These are phyloP conservation scores for Leccinum disarticulatum DNA, from an alignment of 768 basidiomycete genomes.

Conservation along the genomic window DNA sequence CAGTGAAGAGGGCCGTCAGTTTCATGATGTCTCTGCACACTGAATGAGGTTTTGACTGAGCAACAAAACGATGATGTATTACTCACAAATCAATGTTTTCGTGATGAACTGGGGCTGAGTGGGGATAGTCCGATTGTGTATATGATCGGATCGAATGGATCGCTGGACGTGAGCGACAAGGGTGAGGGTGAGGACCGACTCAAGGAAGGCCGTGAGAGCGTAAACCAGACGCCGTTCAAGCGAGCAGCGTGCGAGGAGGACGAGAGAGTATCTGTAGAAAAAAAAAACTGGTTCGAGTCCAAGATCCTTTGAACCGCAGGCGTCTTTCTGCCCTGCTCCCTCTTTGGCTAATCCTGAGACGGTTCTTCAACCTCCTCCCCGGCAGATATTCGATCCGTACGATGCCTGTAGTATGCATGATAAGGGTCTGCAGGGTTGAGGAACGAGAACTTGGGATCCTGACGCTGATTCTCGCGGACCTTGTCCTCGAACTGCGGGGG, in stretches of 20 bases:
- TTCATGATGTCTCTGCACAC: too few species aligned
- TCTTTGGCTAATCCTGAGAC: constrained; percentile 30
- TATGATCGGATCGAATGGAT: constrained; percentile 22
- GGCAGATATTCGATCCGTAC: constrained; percentile 77
- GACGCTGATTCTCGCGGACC: constrained; percentile 93
- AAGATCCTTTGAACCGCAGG: too few species aligned
- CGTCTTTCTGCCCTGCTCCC: too few species aligned
- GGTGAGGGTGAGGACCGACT: constrained; percentile 12
- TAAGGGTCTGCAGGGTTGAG: constrained; percentile 96
- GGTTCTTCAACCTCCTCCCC: constrained; percentile 72
- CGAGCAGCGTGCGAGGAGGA: constrained; percentile 16
- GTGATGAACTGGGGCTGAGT: too few species aligned
- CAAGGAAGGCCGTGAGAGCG: constrained; percentile 15
- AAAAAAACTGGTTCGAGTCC: constrained; percentile 26
- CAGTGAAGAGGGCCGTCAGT: too few species aligned
- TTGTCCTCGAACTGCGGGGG: constrained; percentile 91
- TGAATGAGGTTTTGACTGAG: too few species aligned
- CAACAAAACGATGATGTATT: too few species aligned
- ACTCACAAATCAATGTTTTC: too few species aligned
- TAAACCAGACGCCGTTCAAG: constrained; percentile 11
- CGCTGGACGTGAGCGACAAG: constrained; percentile 20
- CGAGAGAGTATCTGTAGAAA: constrained; percentile 29
- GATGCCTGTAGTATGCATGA: constrained; percentile 96
- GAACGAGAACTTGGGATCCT: constrained; percentile 98
- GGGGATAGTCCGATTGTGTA: too few species aligned